Evolutionary conservation across 2,329 filamentous ascomycete genomes (phyloP), one percentile per base, ranked within the genome.

Genomic region (Fusarium tupiense): DNA sequence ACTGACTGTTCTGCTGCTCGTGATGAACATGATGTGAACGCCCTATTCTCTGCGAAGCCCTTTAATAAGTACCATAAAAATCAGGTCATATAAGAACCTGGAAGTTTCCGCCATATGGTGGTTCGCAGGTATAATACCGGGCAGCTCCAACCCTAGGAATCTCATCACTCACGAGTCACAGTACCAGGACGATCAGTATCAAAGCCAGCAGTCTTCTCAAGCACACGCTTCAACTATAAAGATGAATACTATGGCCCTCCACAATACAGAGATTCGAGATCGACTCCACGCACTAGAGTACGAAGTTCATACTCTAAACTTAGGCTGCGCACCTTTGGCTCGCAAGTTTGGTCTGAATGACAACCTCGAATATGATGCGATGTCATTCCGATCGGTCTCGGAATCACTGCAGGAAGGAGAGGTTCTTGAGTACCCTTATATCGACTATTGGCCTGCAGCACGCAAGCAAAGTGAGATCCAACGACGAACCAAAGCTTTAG

Each of bases 101-200:
- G 3, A 5, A 1, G 0, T 31, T 11, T 13, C 9, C 26, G 4
- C 13, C 6, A 6, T 4, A 8, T 0, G 5, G 24, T 0, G 0
- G 1, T 29, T 8, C 22, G 4, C 19, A 29, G 6, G 11, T 22
- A 8, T 0, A 14, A 16, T 8, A 24, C 4, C 11, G 9, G 1
- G 17, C 8, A 19, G 17, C 8, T 52, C 17, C 12, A 52, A 14
- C 8, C 10, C 49, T 11, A 1, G 7, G 3, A 12, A 22, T 3
- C 14, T 1, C 6, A 22, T 29, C 8, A 9, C 10, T 49, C 10
- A 16, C 3, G 29, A 31, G 29, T 31, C 12, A 16, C 1, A 31
- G 6, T 31, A 4, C 20, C 6, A 31, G 20, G 6, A 6, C 10
- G 14, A 49, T 17, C 20, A 19, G 8, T 14, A 35, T 20, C 22